phyloP scores from a whole-genome alignment of 352 stramenopile species.

The Pythium guiyangense region DNA sequence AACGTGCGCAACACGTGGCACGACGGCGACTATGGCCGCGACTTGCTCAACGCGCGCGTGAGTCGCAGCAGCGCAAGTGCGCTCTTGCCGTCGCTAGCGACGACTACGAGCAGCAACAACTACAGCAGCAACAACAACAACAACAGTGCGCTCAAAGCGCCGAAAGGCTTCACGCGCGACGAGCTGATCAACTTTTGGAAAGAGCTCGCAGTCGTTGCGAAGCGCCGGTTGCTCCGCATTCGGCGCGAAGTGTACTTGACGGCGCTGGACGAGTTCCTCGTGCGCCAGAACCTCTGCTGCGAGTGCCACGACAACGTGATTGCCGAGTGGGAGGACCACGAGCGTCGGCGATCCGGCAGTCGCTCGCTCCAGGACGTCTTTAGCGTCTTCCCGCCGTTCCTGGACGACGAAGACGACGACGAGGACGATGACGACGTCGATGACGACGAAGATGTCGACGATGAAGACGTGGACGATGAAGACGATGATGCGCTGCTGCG shows the following conservation, averaged over 20 bases:
- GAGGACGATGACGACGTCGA: constrained; percentile 53
- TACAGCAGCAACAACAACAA: neutral
- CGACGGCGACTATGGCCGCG: constrained; percentile 13
- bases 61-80: neutral
- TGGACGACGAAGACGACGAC: constrained; percentile 63
- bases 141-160: constrained; percentile 19
- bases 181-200: constrained; percentile 83
- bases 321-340: constrained; percentile 76
- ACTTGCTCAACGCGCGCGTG: constrained; percentile 10
- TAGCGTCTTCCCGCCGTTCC: constrained; percentile 70
- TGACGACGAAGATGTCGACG: constrained; percentile 53
- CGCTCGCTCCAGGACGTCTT: constrained; percentile 74
- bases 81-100: constrained; percentile 7
- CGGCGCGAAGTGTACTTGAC: constrained; percentile 67
- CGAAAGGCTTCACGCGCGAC: constrained; percentile 58
- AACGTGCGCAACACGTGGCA: constrained; percentile 19
- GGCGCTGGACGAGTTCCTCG: constrained; percentile 69
- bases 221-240: constrained; percentile 65
- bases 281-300: constrained; percentile 73
- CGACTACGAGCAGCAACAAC: neutral
- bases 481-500: constrained; percentile 24
- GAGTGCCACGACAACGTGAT: constrained; percentile 84
- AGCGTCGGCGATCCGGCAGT: constrained; percentile 54
- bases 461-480: constrained; percentile 34
- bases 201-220: constrained; percentile 57